Conservation (phyloP, 768 basidiomycete species). For the Suillus lakei region DNA sequence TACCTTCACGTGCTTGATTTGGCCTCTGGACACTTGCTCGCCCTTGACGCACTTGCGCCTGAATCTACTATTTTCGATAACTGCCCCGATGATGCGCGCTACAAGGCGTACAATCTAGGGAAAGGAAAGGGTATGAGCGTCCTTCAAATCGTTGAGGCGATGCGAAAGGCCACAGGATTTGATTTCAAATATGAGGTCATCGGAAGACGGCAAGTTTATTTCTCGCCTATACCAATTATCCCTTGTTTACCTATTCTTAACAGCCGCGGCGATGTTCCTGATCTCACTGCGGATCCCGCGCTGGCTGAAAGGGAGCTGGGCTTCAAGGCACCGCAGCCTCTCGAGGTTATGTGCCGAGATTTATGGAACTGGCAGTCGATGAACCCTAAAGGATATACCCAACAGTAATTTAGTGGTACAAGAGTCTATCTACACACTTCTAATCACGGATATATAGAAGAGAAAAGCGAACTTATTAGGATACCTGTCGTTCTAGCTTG, state of each 20-base stretch:
- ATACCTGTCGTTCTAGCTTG: slow-evolving; percentile 2
- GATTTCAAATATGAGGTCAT: slow-evolving; percentile 90
- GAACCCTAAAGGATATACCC: slow-evolving; percentile 78
- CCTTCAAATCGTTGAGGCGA: slow-evolving; percentile 91
- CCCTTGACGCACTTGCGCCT: slow-evolving; percentile 79
- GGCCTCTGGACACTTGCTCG: slow-evolving; percentile 91
- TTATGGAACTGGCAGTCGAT: slow-evolving; percentile 99
- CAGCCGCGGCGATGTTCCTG: slow-evolving; percentile 93
- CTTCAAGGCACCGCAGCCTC: slow-evolving; percentile 79
- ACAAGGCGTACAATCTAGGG: slow-evolving; percentile 96
- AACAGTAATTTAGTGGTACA: slow-evolving; percentile 22
- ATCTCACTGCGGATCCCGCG: slow-evolving; percentile 91
- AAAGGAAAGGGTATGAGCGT: slow-evolving; percentile 93
- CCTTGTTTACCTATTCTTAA: slow-evolving; percentile 12
- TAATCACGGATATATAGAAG: slow-evolving; percentile 24
- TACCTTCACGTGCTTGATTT: slow-evolving; percentile 94
- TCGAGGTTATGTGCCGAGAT: slow-evolving; percentile 95
- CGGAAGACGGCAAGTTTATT: slow-evolving; percentile 74
- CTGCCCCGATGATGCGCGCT: slow-evolving; percentile 59
- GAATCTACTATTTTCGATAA: slow-evolving; percentile 62
- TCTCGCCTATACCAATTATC: background rate
- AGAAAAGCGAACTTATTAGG: slow-evolving; percentile 4
- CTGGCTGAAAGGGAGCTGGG: slow-evolving; percentile 93
- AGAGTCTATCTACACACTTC: slow-evolving; percentile 20
- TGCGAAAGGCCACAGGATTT: slow-evolving; percentile 89